phyloP scores from a whole-genome alignment of 2,329 filamentous ascomycete species.

The Paracorniculantispora psalliotae region DNA sequence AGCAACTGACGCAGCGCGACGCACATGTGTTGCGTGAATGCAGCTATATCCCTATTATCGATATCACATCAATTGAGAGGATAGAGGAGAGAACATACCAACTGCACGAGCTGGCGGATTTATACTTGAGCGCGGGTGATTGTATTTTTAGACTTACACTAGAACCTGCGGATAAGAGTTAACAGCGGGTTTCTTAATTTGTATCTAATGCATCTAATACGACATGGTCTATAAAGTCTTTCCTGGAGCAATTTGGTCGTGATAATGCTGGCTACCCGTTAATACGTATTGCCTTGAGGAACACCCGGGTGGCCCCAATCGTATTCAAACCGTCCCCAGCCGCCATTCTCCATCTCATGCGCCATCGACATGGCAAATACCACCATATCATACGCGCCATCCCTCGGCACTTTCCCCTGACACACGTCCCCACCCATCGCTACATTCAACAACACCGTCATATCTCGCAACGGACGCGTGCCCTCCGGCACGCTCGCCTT shows the following conservation, averaged over 20 bases:
- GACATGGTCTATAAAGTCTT: neutral
- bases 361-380: constrained; percentile 48
- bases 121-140: neutral
- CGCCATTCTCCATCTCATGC: constrained; percentile 46
- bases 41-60: neutral
- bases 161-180: neutral
- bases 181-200: neutral
- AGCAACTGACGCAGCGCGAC: neutral
- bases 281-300: constrained; percentile 30
- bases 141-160: constrained; percentile 3
- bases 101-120: neutral
- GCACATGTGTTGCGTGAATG: neutral
- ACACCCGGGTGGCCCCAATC: constrained; percentile 38
- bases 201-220: neutral
- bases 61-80: neutral
- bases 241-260: no score
- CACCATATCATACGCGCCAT: constrained; percentile 54
- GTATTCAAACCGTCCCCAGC: constrained; percentile 49
- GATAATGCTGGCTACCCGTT: no score
- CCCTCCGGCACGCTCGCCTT: constrained; percentile 48
- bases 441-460: constrained; percentile 53
- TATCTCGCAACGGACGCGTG: constrained; percentile 51
- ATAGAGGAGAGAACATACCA: neutral
- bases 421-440: constrained; percentile 59
- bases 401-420: constrained; percentile 42